phyloP scores from a whole-genome alignment of 2,329 filamentous ascomycete species.

The Chaetothyriales sp. region DNA sequence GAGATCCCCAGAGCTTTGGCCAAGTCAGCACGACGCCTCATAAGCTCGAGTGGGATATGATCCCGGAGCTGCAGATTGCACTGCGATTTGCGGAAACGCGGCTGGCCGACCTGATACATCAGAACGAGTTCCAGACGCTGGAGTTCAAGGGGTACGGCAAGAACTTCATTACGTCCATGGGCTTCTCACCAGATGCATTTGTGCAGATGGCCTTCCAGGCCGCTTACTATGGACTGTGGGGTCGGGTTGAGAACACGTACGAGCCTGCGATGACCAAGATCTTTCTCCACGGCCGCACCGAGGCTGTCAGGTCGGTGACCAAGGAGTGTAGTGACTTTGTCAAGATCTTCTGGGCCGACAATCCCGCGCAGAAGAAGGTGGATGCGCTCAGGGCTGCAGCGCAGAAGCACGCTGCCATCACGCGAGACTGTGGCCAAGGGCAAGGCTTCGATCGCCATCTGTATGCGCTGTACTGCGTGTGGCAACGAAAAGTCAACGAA shows the following conservation, averaged over 20 bases:
- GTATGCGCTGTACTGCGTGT: constrained; percentile 86
- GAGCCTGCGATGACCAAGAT: constrained; percentile 97
- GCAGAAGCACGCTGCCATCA: constrained; percentile 65
- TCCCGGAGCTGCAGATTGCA: constrained; percentile 77
- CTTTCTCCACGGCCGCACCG: constrained; percentile 84
- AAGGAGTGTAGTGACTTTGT: constrained; percentile 73
- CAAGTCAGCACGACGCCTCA: constrained; percentile 88
- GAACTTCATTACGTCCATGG: constrained; percentile 94
- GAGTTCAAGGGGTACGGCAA: constrained; percentile 86
- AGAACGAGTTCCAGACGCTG: constrained; percentile 88
- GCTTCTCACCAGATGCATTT: constrained; percentile 92
- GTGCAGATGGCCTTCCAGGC: constrained; percentile 99
- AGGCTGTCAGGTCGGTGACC: constrained; percentile 79
- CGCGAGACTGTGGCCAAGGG: constrained; percentile 74
- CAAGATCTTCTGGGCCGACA: constrained; percentile 87
- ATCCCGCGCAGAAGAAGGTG: constrained; percentile 68
- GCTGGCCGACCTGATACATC: constrained; percentile 83
- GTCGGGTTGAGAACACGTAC: constrained; percentile 85
- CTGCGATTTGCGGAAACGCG: constrained; percentile 91
- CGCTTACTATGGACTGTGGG: constrained; percentile 93
- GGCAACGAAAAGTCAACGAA: constrained; percentile 78
- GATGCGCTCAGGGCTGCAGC: constrained; percentile 74
- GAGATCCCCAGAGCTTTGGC: constrained; percentile 80
- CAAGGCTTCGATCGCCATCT: constrained; percentile 86
- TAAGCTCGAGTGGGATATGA: constrained; percentile 96